phyloP scores from a whole-genome alignment of 106 monocot species.

The Dioscorea dumetorum region DNA sequence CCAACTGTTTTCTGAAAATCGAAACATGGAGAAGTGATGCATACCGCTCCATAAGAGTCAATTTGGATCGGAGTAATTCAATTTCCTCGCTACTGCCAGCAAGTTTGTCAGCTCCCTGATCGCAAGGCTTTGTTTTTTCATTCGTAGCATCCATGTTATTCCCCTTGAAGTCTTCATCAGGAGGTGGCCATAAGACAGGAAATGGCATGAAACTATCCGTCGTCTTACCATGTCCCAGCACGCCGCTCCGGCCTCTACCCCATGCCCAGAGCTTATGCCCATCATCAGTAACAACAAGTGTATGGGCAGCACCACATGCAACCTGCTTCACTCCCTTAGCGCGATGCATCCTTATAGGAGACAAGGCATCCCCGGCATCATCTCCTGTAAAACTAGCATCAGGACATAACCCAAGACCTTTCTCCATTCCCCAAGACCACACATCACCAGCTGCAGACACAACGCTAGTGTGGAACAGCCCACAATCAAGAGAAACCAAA shows the following conservation, averaged over 20 bases:
- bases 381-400: slow-evolving; percentile 41
- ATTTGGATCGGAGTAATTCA: slow-evolving; percentile 18
- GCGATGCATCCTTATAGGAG: slow-evolving; percentile 31
- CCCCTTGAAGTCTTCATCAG: slow-evolving; percentile 16
- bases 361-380: slow-evolving; percentile 59
- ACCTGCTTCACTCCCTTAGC: slow-evolving; percentile 36
- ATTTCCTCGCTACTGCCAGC: slow-evolving; percentile 29
- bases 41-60: slow-evolving; percentile 54
- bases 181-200: slow-evolving; percentile 49
- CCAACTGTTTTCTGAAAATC: slow-evolving; percentile 54
- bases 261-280: slow-evolving; percentile 79
- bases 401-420: slow-evolving; percentile 69
- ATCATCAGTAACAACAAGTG: slow-evolving; percentile 54
- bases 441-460: slow-evolving; percentile 59
- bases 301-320: slow-evolving; percentile 74
- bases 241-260: slow-evolving; percentile 77
- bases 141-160: neutral
- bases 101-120: neutral
- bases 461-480: slow-evolving; percentile 70
- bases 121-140: neutral
- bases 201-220: slow-evolving; percentile 56
- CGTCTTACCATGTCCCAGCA: slow-evolving; percentile 46
- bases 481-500: slow-evolving; percentile 69
- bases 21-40: slow-evolving; percentile 60
- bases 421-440: slow-evolving; percentile 94